Conservation (phyloP, 2,329 filamentous ascomycete species). For the Cladophialophora psammophila region DNA sequence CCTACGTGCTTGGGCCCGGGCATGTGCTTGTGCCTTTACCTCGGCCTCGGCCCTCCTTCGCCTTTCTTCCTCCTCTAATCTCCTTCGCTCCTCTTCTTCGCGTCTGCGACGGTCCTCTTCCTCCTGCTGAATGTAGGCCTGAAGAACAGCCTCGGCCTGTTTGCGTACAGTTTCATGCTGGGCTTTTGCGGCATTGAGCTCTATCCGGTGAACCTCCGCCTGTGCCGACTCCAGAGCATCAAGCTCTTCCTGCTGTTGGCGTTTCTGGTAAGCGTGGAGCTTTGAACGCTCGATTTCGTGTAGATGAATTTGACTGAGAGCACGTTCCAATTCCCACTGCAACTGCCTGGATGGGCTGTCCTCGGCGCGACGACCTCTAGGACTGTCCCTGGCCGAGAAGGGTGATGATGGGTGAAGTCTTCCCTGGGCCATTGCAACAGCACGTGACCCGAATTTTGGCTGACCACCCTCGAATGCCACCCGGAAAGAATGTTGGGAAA, state of each 20-base stretch:
- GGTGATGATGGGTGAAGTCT: slow-evolving; percentile 32
- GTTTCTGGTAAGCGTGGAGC: slow-evolving; percentile 53
- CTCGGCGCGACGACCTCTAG: slow-evolving; percentile 27
- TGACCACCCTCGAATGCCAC: slow-evolving; percentile 10
- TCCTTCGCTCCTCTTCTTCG: slow-evolving; percentile 45
- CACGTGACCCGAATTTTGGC: slow-evolving; percentile 26
- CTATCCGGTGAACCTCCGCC: slow-evolving; percentile 69
- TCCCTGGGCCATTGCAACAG: slow-evolving; percentile 24
- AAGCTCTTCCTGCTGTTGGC: slow-evolving; percentile 63
- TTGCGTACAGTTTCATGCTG: slow-evolving; percentile 71
- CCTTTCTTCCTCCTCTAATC: slow-evolving; percentile 48
- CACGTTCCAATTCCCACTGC: slow-evolving; percentile 48
- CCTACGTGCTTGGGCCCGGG: slow-evolving; percentile 35
- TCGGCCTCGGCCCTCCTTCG: slow-evolving; percentile 46
- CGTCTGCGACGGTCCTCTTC: slow-evolving; percentile 40
- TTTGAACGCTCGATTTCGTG: slow-evolving; percentile 54
- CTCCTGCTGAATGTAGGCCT: slow-evolving; percentile 52
- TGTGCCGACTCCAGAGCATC: slow-evolving; percentile 69
- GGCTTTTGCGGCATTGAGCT: slow-evolving; percentile 69
- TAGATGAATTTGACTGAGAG: slow-evolving; percentile 51
- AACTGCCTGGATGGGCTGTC: slow-evolving; percentile 39
- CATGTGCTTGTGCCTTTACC: neutral
- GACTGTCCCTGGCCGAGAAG: slow-evolving; percentile 28
- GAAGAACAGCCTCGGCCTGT: slow-evolving; percentile 62
- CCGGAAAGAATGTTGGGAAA: neutral